These are phyloP conservation scores for Lentinula aciculospora DNA, from an alignment of 768 basidiomycete genomes.

Conservation along the genomic window DNA sequence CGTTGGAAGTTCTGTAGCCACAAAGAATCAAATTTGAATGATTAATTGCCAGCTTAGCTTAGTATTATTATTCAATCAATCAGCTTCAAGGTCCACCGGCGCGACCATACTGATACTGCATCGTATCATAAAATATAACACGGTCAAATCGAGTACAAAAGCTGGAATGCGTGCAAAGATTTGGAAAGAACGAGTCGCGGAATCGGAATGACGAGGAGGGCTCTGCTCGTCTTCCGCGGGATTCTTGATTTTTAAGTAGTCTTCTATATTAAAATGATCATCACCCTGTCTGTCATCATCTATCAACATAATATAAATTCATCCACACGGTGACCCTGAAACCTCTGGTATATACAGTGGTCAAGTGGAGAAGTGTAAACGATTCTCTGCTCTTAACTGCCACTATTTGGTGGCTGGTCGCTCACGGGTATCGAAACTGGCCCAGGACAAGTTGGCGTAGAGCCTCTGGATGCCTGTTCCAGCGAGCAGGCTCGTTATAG, in stretches of 20 bases:
- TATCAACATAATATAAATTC: too few species aligned
- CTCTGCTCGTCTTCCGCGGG: too few species aligned
- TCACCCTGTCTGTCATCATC: too few species aligned
- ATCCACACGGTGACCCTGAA: not conserved
- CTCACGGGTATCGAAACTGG: not conserved
- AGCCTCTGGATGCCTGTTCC: not conserved
- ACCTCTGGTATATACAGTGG: not conserved
- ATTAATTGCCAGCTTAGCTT: not conserved
- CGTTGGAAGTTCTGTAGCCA: too few species aligned
- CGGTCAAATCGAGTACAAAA: too few species aligned
- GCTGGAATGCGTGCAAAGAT: too few species aligned
- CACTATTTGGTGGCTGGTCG: not conserved
- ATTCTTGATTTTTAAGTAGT: not conserved
- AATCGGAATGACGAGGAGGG: too few species aligned
- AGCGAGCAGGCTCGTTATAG: conserved; percentile 1
- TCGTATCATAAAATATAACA: too few species aligned
- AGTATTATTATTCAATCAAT: not conserved
- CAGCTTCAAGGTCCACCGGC: too few species aligned
- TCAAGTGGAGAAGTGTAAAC: not conserved
- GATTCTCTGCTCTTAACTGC: not conserved
- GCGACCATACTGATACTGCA: too few species aligned
- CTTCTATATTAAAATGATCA: not conserved
- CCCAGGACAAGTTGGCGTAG: not conserved
- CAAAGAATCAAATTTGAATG: not conserved
- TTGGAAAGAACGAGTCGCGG: too few species aligned